Conservation (phyloP, 108 stramenopile genomes). For the Hondaea fermentalgiana region DNA sequence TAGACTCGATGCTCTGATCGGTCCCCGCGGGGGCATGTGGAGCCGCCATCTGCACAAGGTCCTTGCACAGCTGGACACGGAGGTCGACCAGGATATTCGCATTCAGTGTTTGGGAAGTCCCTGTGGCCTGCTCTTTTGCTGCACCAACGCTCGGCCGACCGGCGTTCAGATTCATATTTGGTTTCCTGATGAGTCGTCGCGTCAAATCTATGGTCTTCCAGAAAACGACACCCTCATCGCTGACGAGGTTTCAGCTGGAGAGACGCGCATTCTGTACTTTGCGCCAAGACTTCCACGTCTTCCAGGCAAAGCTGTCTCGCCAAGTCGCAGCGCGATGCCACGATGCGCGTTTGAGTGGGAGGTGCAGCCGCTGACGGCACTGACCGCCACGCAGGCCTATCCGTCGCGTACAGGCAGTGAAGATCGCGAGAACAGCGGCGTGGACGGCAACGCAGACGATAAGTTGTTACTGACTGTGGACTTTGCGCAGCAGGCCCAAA, state of each 20-base stretch:
- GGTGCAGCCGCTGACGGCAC: background rate
- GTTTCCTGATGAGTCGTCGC: background rate
- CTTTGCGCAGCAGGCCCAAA: background rate
- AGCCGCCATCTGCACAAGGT: background rate
- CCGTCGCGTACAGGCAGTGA: background rate
- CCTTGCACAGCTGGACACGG: background rate
- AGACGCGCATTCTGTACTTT: background rate
- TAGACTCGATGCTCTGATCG: background rate
- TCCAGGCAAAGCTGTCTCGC: background rate
- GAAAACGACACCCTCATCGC: background rate
- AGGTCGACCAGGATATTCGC: background rate
- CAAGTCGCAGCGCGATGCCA: background rate
- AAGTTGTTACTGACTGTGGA: no score
- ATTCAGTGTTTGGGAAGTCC: background rate
- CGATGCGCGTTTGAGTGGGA: background rate
- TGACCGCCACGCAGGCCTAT: background rate
- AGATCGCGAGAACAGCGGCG: background rate
- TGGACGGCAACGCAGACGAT: background rate
- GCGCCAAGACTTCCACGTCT: background rate
- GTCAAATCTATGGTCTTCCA: background rate
- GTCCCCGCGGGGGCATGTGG: background rate
- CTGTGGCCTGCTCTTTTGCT: background rate
- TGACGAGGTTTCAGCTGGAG: background rate
- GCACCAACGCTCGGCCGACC: background rate
- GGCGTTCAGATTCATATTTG: background rate